Evolutionary conservation across 345 rosid species (phyloP), one percentile per base, ranked within the genome.

Genomic region (Eucalyptus urophylla): DNA sequence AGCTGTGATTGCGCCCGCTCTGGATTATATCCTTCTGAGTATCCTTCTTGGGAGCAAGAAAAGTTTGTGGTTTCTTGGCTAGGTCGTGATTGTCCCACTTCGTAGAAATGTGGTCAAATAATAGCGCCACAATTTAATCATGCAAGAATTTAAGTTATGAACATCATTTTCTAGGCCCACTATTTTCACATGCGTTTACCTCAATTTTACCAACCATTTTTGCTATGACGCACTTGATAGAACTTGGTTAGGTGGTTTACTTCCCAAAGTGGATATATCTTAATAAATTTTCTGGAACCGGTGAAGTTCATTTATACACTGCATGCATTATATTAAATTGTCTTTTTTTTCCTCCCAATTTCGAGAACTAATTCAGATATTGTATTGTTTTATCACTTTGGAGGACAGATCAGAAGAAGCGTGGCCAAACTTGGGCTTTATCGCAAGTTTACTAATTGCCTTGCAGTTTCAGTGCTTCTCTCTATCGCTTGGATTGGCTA

Each of bases 401-500:
- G 53, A 33, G 67, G 33, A 86, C 91, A 94, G 95, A 91, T 89
- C 49, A 91, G 91, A 83, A 91, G 91, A 88, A 92, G 92, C 86
- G 43, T 88, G 91, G 94, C 89, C 37, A 93, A 94, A 89, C 90
- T 94, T 91, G 94, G 92, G 24, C 92, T 94, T 72, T 94, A 94
- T 65, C 92, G 87, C 91, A 94, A 88, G 88, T 94, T 94, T 80
- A 91, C 95, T 80, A 94, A 94, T 92, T 89, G 89, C 33, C 94
- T 94, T 86, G 94, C 95, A 60, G 87, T 92, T 72, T 90, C 94
- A 40, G 94, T 94, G 88, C 91, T 93, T 87, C 89, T 94, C 58
- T 94, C 95, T 51, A 80, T 93, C 89, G 93, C 93, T 85, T 93
- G 94, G 94, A 92, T 94, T 49, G 94, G 95, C 40, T 92, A 91